Base-by-base conservation (phyloP, 2,329 filamentous ascomycete genomes). In the Passalora sequoiae region DNA sequence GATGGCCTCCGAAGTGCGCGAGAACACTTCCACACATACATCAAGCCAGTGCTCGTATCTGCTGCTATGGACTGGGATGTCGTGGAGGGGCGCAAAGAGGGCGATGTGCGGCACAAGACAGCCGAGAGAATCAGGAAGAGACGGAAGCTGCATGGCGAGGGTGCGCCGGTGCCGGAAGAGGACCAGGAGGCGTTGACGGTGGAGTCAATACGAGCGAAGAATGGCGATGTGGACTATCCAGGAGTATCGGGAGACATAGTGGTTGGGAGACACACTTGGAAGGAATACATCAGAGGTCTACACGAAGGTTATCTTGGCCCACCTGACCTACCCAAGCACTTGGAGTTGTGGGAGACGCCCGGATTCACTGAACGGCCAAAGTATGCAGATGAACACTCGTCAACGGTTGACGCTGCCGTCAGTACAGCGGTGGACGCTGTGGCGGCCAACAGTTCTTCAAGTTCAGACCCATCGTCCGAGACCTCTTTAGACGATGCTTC, bases 301-400 rank as follows among this genome's bases (percentile, higher is more conserved):
- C 92, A 98, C 63, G 92, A 98, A 68, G 92, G 92, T 43, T 98
- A 92, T 91, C 70, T 98, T 17, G 91, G 92, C 0, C 89, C 92
- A 6, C 70, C 94, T 31, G 78, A 84, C 46, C 67, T 80, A 43
- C 84, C 84, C 1, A 54, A 58, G 40, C 50, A 55, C 13, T 17
- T 35, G 10, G 46, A 47, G 32, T 64, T 64, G 44, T 15, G 31
- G 29, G 24, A 40, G 16, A 16, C 29, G 15, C 29, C 28, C 27
- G 13, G 25, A 19, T n/a, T n/a, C n/a, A 20, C 28, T 28, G 20
- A 19, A 19, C 8, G 9, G 6, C 16, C 20, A 40, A 56, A 6
- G 12, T 50, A 59, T 25, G 46, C 19, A 5, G 45, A 53, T 20
- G 56, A 51, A 10, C 40, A 49, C 12, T 35, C 53, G n/a, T 57